Percentiles rank a stretch among this genome's conserved stretches.
Evolutionary conservation across 129 eudicot genomes (phyloP).

Genomic region (Tanacetum coccineum): DNA sequence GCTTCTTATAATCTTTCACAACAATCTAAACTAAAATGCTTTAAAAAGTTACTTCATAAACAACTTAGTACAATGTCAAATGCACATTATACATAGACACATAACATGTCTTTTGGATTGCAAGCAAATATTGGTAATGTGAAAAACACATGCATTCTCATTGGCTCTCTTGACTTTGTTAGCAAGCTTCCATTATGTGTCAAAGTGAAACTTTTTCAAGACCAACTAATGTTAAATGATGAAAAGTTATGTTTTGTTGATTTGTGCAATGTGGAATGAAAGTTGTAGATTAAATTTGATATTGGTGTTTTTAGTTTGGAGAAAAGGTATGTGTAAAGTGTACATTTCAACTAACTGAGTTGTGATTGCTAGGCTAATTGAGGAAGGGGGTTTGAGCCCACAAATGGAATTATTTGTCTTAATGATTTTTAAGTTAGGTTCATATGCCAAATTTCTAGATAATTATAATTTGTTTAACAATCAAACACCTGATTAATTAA

Average conservation of each 20-base stretch:
- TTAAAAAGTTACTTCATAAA: not conserved
- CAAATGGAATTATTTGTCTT: conserved; percentile 25
- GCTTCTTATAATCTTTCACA: conserved; percentile 24
- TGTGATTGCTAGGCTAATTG: too few species aligned
- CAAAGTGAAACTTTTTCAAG: conserved; percentile 9
- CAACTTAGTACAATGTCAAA: too few species aligned
- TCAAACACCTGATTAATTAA: too few species aligned
- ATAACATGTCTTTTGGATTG: too few species aligned
- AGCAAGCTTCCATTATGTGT: conserved; percentile 51
- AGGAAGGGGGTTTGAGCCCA: not conserved
- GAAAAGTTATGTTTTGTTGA: not conserved
- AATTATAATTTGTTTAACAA: too few species aligned
- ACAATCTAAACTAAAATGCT: conserved; percentile 22
- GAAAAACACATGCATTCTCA: conserved; percentile 5
- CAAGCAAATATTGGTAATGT: too few species aligned
- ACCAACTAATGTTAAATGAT: not conserved
- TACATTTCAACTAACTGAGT: conserved; percentile 61
- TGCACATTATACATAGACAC: too few species aligned
- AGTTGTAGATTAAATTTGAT: conserved; percentile 19
- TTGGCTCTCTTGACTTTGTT: conserved; percentile 31
- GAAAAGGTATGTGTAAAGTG: conserved; percentile 44
- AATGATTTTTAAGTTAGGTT: conserved; percentile 28
- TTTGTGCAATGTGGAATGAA: conserved; percentile 1
- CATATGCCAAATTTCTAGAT: conserved; percentile 28
- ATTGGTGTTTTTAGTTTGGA: conserved; percentile 6